These are phyloP conservation scores for Aspergillus brunneoviolaceus DNA, from an alignment of 2,329 filamentous ascomycete genomes.

Conservation along the genomic window DNA sequence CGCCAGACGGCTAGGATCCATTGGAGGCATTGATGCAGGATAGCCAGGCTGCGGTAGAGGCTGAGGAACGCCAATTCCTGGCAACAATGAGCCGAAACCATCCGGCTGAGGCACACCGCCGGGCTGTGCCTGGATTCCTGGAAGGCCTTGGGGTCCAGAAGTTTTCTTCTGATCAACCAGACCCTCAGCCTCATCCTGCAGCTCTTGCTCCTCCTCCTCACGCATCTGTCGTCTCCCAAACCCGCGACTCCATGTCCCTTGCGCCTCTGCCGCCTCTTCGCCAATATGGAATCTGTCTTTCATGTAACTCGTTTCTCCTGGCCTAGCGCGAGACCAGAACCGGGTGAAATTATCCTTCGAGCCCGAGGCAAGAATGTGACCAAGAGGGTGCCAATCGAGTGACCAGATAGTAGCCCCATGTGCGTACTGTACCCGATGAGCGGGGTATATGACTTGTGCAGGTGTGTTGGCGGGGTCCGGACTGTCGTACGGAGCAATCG, in stretches of 20 bases:
- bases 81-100: conserved; percentile 45
- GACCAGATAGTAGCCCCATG: conserved; percentile 98
- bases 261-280: conserved; percentile 85
- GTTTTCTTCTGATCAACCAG: conserved; percentile 88
- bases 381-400: conserved; percentile 94
- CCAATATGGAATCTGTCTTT: conserved; percentile 96
- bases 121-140: conserved; percentile 59
- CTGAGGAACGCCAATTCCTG: conserved; percentile 49
- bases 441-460: conserved; percentile 87
- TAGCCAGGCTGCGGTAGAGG: conserved; percentile 35
- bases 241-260: conserved; percentile 88
- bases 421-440: conserved; percentile 80
- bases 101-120: conserved; percentile 48
- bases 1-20: conserved; percentile 46
- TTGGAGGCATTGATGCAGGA: conserved; percentile 46
- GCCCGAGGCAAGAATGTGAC: conserved; percentile 90
- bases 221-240: conserved; percentile 75
- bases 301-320: conserved; percentile 79
- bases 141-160: conserved; percentile 52
- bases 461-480: conserved; percentile 76
- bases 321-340: conserved; percentile 90
- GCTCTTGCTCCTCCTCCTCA: conserved; percentile 90
- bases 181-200: conserved; percentile 89
- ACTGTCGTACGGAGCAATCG: conserved; percentile 80
- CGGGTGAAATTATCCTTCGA: conserved; percentile 95